Evolutionary conservation across 1,139 yeast species (phyloP).

Genomic region (Sugiyamaella xylanicola): DNA sequence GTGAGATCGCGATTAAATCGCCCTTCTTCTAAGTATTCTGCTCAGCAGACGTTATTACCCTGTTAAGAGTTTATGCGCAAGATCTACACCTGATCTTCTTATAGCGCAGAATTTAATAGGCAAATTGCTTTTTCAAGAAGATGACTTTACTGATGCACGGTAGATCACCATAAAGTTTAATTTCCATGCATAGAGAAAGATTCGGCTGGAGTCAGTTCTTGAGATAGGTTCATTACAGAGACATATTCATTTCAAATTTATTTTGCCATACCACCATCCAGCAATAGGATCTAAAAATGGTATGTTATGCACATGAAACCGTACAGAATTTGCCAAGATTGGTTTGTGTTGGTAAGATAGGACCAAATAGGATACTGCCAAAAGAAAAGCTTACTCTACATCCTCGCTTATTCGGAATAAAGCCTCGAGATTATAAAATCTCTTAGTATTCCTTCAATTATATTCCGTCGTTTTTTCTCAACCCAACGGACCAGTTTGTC

Average conservation of each 20-base stretch:
- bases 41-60: conserved; percentile 3
- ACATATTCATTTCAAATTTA: no score
- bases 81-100: no score
- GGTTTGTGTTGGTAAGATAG: background rate
- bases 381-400: background rate
- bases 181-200: background rate
- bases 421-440: background rate
- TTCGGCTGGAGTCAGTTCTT: background rate
- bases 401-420: background rate
- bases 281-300: background rate
- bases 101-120: background rate
- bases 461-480: background rate
- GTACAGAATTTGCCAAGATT: background rate
- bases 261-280: background rate
- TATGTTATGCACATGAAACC: background rate
- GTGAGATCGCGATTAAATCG: no score
- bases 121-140: background rate
- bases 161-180: background rate
- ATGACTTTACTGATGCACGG: background rate
- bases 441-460: background rate
- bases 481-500: background rate
- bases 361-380: background rate
- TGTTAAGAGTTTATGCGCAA: no score
- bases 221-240: background rate
- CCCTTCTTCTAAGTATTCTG: no score